These are phyloP conservation scores for Mycena albidolilacea DNA, from an alignment of 768 basidiomycete genomes.

Conservation along the genomic window DNA sequence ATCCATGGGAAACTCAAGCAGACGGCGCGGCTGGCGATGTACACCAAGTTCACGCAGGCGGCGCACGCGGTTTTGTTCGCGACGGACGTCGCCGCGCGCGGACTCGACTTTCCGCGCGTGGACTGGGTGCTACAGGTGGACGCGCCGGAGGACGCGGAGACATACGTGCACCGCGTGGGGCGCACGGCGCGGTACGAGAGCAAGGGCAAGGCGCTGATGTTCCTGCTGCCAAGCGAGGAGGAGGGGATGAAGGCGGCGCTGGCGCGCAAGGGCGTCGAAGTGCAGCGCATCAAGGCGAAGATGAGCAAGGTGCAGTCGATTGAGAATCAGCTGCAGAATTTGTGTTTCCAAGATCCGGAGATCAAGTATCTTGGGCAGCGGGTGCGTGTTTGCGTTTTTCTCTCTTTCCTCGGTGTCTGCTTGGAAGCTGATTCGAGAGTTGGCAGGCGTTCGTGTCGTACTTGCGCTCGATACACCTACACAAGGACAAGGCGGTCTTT, in stretches of 20 bases:
- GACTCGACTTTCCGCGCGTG: slow-evolving; percentile 95
- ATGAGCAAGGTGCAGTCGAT: slow-evolving; percentile 89
- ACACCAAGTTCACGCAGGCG: slow-evolving; percentile 85
- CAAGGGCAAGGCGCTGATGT: slow-evolving; percentile 86
- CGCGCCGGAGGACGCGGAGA: slow-evolving; percentile 97
- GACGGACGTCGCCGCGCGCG: slow-evolving; percentile 96
- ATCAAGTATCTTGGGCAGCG: slow-evolving; percentile 97
- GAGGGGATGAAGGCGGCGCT: slow-evolving; percentile 87
- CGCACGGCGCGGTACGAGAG: slow-evolving; percentile 95
- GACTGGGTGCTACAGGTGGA: slow-evolving; percentile 98
- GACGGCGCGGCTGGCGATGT: slow-evolving; percentile 86
- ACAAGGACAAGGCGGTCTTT: slow-evolving; percentile 95
- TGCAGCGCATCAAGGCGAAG: slow-evolving; percentile 89
- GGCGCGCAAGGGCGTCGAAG: slow-evolving; percentile 77
- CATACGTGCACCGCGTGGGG: slow-evolving; percentile 97
- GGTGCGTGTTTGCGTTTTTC: slow-evolving; percentile 60
- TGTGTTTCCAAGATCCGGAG: slow-evolving; percentile 96
- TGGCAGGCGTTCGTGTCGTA: slow-evolving; percentile 95
- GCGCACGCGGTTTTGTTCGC: slow-evolving; percentile 92
- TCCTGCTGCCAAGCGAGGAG: slow-evolving; percentile 93
- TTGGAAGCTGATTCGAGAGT: background rate
- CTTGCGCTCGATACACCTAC: slow-evolving; percentile 91
- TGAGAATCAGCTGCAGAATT: slow-evolving; percentile 90
- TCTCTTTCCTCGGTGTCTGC: background rate
- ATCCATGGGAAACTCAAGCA: slow-evolving; percentile 98